phyloP scores from a whole-genome alignment of 306 rosid genomes.

The Citrullus colocynthis region DNA sequence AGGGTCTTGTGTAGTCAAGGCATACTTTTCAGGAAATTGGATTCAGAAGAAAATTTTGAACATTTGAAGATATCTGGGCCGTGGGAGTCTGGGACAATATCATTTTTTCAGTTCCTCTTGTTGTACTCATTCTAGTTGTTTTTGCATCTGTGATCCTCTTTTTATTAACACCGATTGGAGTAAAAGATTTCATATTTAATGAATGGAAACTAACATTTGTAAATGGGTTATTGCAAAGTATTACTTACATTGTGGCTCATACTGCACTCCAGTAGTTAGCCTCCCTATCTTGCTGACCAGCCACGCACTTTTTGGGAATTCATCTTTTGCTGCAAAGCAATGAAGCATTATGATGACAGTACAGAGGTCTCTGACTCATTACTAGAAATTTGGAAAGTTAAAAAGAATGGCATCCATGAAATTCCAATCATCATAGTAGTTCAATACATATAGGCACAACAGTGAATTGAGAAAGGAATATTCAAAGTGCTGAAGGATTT shows the following conservation, averaged over 20 bases:
- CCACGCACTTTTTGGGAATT: conserved; percentile 65
- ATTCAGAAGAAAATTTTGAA: not conserved
- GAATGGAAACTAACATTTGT: not conserved
- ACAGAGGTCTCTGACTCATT: conserved; percentile 3
- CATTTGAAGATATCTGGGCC: not conserved
- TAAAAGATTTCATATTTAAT: not conserved
- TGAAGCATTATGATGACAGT: conserved; percentile 11
- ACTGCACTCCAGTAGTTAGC: conserved; percentile 84
- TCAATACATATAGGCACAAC: not conserved
- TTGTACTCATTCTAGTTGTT: not conserved
- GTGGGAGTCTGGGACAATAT: not conserved
- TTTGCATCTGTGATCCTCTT: not conserved
- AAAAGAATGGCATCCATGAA: not conserved
- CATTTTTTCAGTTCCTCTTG: not conserved
- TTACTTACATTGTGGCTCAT: conserved; percentile 75
- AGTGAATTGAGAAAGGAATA: not conserved
- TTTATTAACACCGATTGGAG: not conserved
- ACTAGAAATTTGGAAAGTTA: not conserved
- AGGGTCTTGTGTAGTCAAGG: not conserved
- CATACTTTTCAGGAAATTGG: not conserved
- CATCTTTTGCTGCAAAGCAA: conserved; percentile 47
- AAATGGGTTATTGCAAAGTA: conserved; percentile 6
- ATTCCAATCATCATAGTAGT: not conserved
- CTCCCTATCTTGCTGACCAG: conserved; percentile 81
- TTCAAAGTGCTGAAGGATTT: not conserved